Evolutionary conservation across 352 stramenopile species (phyloP).

Genomic region (Pythium brachiatum): DNA sequence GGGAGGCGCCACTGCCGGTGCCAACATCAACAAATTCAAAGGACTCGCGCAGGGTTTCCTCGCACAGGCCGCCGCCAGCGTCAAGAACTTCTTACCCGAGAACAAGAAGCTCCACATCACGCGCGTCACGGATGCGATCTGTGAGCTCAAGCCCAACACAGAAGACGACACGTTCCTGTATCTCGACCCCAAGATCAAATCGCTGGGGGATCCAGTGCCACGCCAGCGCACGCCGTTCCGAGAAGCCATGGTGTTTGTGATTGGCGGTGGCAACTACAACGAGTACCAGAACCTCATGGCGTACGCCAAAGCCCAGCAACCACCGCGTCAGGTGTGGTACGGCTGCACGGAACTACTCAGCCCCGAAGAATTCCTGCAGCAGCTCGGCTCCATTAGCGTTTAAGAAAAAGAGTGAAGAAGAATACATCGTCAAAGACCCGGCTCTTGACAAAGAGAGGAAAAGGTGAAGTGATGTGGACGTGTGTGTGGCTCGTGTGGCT

Average conservation of each 20-base stretch:
- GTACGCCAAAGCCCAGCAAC: conserved; percentile 70
- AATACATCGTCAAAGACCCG: conserved; percentile 4
- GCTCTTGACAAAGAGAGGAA: background rate
- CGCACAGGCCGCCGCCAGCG: conserved; percentile 71
- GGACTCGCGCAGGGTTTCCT: conserved; percentile 79
- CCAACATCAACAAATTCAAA: conserved; percentile 84
- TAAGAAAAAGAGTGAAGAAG: conserved; percentile 24
- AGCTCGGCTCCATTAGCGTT: conserved; percentile 69
- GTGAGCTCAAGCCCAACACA: conserved; percentile 73
- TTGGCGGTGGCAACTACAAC: conserved; percentile 86
- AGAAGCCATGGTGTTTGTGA: conserved; percentile 87
- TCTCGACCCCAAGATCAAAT: conserved; percentile 88
- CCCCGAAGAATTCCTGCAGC: conserved; percentile 85
- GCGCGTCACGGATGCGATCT: conserved; percentile 79
- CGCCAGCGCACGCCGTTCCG: conserved; percentile 76
- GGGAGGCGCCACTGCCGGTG: conserved; percentile 5
- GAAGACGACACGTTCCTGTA: conserved; percentile 85
- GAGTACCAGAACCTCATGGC: conserved; percentile 87
- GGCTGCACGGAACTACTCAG: conserved; percentile 89
- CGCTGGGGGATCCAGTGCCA: conserved; percentile 51
- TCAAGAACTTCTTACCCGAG: conserved; percentile 86
- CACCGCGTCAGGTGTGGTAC: conserved; percentile 78
- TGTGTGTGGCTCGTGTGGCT: background rate
- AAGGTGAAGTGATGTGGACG: background rate
- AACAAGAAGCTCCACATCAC: conserved; percentile 88